These are phyloP conservation scores for Sphagnurus paluster DNA, from an alignment of 1,284 basidiomycete genomes.

Conservation along the genomic window DNA sequence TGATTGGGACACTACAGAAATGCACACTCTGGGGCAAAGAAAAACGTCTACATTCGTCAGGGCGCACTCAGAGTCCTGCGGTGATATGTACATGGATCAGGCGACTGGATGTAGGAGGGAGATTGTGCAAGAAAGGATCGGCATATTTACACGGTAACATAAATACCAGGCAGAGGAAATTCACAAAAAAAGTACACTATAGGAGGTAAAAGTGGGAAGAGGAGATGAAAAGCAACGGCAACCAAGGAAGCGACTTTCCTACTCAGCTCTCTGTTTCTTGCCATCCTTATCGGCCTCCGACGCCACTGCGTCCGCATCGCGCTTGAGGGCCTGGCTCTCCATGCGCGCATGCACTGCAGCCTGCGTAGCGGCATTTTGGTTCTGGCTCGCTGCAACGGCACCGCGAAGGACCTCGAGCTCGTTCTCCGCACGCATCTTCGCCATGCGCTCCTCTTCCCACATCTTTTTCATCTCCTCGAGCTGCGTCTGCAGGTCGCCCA, in stretches of 20 bases:
- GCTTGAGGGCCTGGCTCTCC: slow-evolving; percentile 25
- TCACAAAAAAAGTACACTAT: neutral
- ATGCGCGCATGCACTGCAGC: slow-evolving; percentile 16
- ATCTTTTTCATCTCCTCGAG: slow-evolving; percentile 72
- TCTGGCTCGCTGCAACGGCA: slow-evolving; percentile 20
- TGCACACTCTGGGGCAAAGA: too few relatives aligned
- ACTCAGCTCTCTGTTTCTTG: slow-evolving; percentile 41
- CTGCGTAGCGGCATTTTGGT: slow-evolving; percentile 11
- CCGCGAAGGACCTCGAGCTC: slow-evolving; percentile 47
- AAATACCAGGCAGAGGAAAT: slow-evolving; percentile 7
- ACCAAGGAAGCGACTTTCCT: slow-evolving; percentile 4
- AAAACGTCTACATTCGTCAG: neutral
- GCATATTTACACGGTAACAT: slow-evolving; percentile 11
- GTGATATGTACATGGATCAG: slow-evolving; percentile 1
- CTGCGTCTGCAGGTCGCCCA: slow-evolving; percentile 81
- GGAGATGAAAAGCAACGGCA: neutral
- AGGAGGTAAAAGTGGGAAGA: neutral
- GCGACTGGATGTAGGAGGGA: neutral
- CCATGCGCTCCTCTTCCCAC: slow-evolving; percentile 71
- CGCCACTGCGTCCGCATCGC: slow-evolving; percentile 13
- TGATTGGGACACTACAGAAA: too few relatives aligned
- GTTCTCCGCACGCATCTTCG: slow-evolving; percentile 54
- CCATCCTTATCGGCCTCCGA: slow-evolving; percentile 26
- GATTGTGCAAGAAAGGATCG: neutral
- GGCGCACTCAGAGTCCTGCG: neutral